Base-by-base conservation (phyloP, 1,139 yeast genomes). In the Pichia sp. region DNA sequence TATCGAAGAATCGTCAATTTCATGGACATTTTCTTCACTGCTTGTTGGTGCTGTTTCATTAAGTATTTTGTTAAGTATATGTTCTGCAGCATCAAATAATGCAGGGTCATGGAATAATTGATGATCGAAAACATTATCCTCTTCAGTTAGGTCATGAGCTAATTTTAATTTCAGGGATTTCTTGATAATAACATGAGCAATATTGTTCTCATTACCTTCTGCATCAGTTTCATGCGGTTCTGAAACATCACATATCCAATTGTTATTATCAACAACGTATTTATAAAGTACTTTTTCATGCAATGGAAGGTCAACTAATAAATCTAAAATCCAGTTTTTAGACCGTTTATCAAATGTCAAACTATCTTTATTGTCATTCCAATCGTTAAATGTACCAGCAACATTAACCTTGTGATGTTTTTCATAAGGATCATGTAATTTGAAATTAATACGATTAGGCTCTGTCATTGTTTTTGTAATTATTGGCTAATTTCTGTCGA, bases 261-360 rank as follows among this genome's bases (percentile, higher is more conserved):
- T 43, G 2, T 29, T 20, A 2, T 42, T 49, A 35, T 55, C 45
- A 8, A 49, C 46, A 6, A 57, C 54, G 38, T 51, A 57, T 37
- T 57, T 57, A 42, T 53, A 57, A 16, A 41, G 32, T 16, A 54
- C 37, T 33, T 54, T 54, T 6, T 49, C 47, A 25, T 45, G 40
- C 9, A 28, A 37, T 6, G 42, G 35, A 5, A 32, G 18, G 11
- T 40, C 40, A 1, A 41, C 37, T 6, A 37, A n/a, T 13, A 46
- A 10, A 2, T 35, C 33, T 9, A 26, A 22, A 4, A 22, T 18
- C 54, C 52, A 50, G n/a, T 19, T 20, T 14, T 41, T 37, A 11
- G 31, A 22, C 6, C 20, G 21, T 5, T 13, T 27, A 16, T 47
- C 41, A 27, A 40, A 46, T 2, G 16, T 9, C 18, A 48, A 11